Conservation (phyloP, 2,329 filamentous ascomycete genomes). For the Xylaria sp. region DNA sequence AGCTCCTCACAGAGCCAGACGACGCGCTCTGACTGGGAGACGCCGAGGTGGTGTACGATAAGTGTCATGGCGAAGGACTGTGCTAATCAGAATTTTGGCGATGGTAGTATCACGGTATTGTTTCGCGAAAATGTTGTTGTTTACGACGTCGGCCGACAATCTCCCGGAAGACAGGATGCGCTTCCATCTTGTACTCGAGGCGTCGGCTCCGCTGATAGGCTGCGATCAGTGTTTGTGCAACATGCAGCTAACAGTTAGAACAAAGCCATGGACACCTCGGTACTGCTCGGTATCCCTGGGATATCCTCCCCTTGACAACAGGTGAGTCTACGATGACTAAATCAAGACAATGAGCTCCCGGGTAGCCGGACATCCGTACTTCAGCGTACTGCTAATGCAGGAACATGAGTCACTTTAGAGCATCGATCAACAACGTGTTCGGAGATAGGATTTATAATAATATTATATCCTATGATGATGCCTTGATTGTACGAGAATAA, state of each 20-base stretch:
- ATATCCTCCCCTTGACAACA: background rate
- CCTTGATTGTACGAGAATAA: no score
- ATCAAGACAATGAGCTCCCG: background rate
- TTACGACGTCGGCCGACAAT: background rate
- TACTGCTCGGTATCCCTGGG: no score
- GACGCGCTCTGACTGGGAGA: slow-evolving; percentile 39
- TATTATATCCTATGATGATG: no score
- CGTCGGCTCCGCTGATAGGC: background rate
- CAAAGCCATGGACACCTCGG: background rate
- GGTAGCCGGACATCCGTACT: background rate
- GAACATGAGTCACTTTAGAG: no score
- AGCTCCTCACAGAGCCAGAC: slow-evolving; percentile 39
- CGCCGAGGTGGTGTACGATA: slow-evolving; percentile 36
- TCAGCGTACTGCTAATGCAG: background rate
- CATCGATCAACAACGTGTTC: no score
- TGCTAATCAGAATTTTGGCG: background rate
- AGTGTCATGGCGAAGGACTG: slow-evolving; percentile 29
- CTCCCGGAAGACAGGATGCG: background rate
- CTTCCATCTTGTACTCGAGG: background rate
- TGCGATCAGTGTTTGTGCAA: background rate
- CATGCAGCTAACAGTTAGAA: background rate
- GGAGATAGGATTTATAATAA: no score
- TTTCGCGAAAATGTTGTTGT: background rate
- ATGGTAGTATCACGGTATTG: background rate
- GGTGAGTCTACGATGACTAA: background rate